Evolutionary conservation across 176 grass and related monocot genomes (phyloP).

Genomic region (Oryza longistaminata): DNA sequence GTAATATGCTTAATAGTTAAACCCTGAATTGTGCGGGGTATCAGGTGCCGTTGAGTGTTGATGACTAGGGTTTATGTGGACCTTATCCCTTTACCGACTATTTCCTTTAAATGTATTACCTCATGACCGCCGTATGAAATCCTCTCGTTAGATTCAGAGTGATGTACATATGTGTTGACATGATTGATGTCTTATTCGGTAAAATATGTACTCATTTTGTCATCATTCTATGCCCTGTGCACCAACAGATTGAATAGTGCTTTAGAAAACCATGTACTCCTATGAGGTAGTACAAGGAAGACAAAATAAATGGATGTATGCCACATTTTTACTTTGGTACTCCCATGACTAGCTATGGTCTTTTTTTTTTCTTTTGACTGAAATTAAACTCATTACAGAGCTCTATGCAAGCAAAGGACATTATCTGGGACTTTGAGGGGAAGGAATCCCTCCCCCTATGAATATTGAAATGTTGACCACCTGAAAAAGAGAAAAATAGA

Average conservation of each 20-base stretch:
- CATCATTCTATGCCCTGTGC: background rate
- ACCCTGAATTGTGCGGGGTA: background rate
- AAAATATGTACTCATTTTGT: background rate
- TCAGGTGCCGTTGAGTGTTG: background rate
- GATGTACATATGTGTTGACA: background rate
- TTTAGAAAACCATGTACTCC: background rate
- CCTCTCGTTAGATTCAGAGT: background rate
- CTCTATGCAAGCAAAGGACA: background rate
- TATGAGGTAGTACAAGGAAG: background rate
- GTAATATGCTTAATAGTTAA: conserved; percentile 8
- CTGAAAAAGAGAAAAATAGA: background rate
- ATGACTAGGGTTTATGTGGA: background rate
- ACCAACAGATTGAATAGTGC: conserved; percentile 6
- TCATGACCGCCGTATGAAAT: conserved; percentile 8
- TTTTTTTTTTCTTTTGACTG: background rate
- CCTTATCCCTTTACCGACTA: background rate
- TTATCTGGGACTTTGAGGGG: background rate
- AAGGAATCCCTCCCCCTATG: background rate
- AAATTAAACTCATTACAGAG: conserved; percentile 4
- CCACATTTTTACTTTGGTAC: background rate
- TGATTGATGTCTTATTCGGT: conserved; percentile 5
- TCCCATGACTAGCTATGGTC: background rate
- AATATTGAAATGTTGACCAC: background rate
- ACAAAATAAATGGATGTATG: conserved; percentile 7
- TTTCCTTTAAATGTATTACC: background rate